Base-by-base conservation (phyloP, 148 eudicot species). In the Diospyros lotus region DNA sequence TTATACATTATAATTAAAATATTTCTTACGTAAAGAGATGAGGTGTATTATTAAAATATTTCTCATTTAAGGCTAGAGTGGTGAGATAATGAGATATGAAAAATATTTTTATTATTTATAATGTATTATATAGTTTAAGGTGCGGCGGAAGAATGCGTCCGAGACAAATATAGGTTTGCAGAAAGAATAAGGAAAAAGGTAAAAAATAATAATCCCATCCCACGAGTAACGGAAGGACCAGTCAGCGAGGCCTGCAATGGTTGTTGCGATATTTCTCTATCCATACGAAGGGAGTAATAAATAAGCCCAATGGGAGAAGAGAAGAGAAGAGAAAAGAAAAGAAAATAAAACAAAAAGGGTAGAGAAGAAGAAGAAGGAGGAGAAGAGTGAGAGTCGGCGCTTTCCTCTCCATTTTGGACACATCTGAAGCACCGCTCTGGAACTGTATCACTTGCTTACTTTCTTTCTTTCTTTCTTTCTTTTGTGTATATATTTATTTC, bases 391-490 rank as follows among this genome's bases (percentile, higher is more conserved):
- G 75, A 64, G 68, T 69, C 77, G 66, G 77, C 80, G 68, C 65
- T 68, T 75, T 79, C 28, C 28, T 72, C 67, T 72, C 75, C 74
- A 12, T 63, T 28, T 28, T 68, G 79, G 80, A 73, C 84, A 77
- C 71, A 55, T 77, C 80, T 77, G 78, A 75, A 81, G 80, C 80
- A 69, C 42, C 60, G 42, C 55, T 75, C 56, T 58, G 17, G 59
- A 45, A 58, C 9, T 4, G 28, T 28, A 28, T 28, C 28, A 28
- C 28, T 28, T 28, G 28, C 28, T 28, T 28, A 28, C 28, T 28
- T 28, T 28, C 28, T 28, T 28, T 28, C 28, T 28, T 28, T 28
- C 28, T 28, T 28, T 28, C 28, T 28, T 28, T 28, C 28, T 28
- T 28, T 28, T 28, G 28, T 28, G 28, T 28, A 28, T 28, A 28